Base-by-base conservation (phyloP, 1,139 yeast species). In the Zhuliangozyma parablackwelliae region DNA sequence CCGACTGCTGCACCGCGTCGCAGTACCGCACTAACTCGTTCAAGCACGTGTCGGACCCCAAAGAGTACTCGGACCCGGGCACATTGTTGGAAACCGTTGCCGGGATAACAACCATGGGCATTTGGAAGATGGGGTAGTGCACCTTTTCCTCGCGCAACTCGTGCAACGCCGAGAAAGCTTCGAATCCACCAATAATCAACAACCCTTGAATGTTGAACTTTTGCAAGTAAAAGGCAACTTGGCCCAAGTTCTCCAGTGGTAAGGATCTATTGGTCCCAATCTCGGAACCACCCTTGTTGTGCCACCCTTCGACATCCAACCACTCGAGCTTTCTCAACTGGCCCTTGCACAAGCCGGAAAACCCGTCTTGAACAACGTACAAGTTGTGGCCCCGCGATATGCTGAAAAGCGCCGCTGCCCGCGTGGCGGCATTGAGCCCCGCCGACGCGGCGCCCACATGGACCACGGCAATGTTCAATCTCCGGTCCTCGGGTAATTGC, bases 401-500 rank as follows among this genome's bases (percentile, higher is more conserved):
- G 66, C 96, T 87, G 67, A 89, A 89, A 20, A 90, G 77, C 3
- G 95, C 94, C 54, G 90, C 88, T 5, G 97, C 92, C 47, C 95
- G 78, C 1, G 92, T 83, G 12, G 96, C 95, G 41, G 95, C 83
- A 65, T 92, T 92, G 73, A 92, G 80, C 40, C 96, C 97, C 45
- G 96, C 95, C 11, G 97, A 94, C 29, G 98, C 96, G 1, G 98
- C 98, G 47, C 98, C 98, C 40, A 90, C 84, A 53, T 89, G 89
- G 46, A 92, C 73, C 40, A 92, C 78, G 42, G 95, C 98, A 50
- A 90, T 77, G 45, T 76, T 78, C 48, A 81, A 69, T 45, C 78
- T 63, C 56, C 77, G 62, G 32, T 65, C 66, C 39, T 63, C 57
- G 5, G 82, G 78, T 46, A 82, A 67, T n/a, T 53, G 39, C 51